A percentile compares a stretch with the other conserved stretches of the same genome.
Evolutionary conservation across 441 rosid genomes (phyloP).

Genomic region (Kokia cookei): DNA sequence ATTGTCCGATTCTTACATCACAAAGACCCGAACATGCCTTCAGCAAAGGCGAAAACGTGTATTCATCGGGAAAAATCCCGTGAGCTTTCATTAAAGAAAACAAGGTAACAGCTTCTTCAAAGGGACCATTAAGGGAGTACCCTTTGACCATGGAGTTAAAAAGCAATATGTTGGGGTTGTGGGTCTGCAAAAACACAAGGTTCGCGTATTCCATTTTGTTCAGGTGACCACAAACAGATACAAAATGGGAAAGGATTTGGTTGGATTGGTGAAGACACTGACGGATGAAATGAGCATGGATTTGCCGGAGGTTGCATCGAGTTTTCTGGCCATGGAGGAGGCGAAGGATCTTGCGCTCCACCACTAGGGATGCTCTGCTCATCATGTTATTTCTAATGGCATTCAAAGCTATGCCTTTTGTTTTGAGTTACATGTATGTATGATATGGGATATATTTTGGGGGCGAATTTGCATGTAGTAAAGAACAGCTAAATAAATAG

Average conservation of each 20-base stretch:
- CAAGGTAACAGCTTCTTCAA: constrained; percentile 37
- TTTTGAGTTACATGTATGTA: no score
- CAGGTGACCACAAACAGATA: constrained; percentile 61
- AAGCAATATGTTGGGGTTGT: constrained; percentile 52
- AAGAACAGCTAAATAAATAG: neutral
- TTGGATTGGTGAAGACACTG: constrained; percentile 55
- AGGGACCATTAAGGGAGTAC: constrained; percentile 49
- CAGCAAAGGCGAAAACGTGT: constrained; percentile 70
- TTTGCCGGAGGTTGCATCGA: constrained; percentile 48
- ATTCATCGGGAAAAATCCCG: constrained; percentile 72
- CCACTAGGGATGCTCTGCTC: constrained; percentile 22
- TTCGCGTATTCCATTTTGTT: constrained; percentile 45
- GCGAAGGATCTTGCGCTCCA: constrained; percentile 59
- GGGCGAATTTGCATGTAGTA: no score
- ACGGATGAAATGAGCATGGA: constrained; percentile 78
- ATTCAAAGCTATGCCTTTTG: no score
- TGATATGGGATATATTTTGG: no score
- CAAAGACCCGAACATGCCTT: constrained; percentile 49
- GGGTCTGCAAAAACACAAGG: constrained; percentile 42
- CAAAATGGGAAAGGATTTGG: constrained; percentile 60
- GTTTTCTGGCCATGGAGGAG: constrained; percentile 67
- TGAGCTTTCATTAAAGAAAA: constrained; percentile 45
- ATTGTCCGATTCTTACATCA: constrained; percentile 35
- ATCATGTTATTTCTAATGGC: neutral
- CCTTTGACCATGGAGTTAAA: constrained; percentile 75